phyloP scores from a whole-genome alignment of 2,329 filamentous ascomycete genomes.

The Penicillium rolfsii region DNA sequence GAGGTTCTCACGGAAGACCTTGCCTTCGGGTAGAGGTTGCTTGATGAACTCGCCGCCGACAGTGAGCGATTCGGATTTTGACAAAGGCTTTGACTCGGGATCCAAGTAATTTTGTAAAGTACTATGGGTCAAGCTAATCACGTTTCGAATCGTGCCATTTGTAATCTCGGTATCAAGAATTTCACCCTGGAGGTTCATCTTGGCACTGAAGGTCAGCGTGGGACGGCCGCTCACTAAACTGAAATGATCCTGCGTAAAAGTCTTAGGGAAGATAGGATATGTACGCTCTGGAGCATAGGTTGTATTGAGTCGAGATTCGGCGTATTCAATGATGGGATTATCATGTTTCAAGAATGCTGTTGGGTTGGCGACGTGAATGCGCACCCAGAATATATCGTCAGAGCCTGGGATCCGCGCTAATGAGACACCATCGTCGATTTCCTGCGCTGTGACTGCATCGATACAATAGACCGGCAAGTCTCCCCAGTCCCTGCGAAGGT shows the following conservation, averaged over 20 bases:
- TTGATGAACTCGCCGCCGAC: conserved; percentile 38
- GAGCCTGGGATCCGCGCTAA: conserved; percentile 54
- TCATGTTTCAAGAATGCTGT: conserved; percentile 62
- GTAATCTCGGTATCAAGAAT: conserved; percentile 59
- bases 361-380: conserved; percentile 66
- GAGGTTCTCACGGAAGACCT: conserved; percentile 33
- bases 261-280: conserved; percentile 61
- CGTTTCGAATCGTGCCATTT: conserved; percentile 58
- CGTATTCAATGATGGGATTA: conserved; percentile 57
- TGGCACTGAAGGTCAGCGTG: conserved; percentile 63
- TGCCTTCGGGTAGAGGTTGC: conserved; percentile 16
- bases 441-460: conserved; percentile 56
- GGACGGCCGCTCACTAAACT: conserved; percentile 59
- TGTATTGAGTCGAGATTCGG: conserved; percentile 57
- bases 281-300: conserved; percentile 58
- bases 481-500: conserved; percentile 61
- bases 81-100: conserved; percentile 20
- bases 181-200: conserved; percentile 55
- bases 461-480: conserved; percentile 63
- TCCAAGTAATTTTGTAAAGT: conserved; percentile 45
- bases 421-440: conserved; percentile 67
- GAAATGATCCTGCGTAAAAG: conserved; percentile 55
- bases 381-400: conserved; percentile 59
- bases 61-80: conserved; percentile 29
- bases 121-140: conserved; percentile 56